phyloP scores from a whole-genome alignment of 23 red algal species.

The Chondrus crispus region DNA sequence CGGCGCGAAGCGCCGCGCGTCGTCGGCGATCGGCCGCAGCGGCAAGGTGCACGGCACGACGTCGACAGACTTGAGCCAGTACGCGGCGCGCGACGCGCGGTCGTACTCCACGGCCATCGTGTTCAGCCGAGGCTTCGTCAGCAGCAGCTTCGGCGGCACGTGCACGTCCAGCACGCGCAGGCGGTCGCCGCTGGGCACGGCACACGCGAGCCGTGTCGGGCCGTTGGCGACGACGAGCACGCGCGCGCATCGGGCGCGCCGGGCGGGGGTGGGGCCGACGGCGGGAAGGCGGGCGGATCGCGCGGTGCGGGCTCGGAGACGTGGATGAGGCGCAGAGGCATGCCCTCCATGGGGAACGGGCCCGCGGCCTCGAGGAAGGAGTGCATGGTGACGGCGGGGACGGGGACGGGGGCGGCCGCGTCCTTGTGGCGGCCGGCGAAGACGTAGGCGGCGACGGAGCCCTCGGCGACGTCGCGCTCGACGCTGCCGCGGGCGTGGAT shows the following conservation, averaged over 20 bases:
- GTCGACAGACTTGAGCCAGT: constrained; percentile 37
- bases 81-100: not conserved
- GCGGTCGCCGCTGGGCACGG: too few relatives aligned
- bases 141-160: too few relatives aligned
- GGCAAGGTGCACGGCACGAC: constrained; percentile 40
- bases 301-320: too few relatives aligned
- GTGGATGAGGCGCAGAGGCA: constrained; percentile 2
- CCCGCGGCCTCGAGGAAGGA: constrained; percentile 24
- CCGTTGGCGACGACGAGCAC: too few relatives aligned
- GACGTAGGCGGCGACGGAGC: constrained; percentile 18
- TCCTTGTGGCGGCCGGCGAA: constrained; percentile 4
- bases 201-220: too few relatives aligned
- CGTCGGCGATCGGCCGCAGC: constrained; percentile 9
- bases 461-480: not conserved
- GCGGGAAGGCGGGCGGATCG: too few relatives aligned
- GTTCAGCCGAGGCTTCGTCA: constrained; percentile 29
- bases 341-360: constrained; percentile 38
- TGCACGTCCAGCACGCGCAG: too few relatives aligned
- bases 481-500: constrained; percentile 13
- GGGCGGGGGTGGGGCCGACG: too few relatives aligned
- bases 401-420: not conserved
- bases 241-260: too few relatives aligned
- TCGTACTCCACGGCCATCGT: constrained; percentile 19
- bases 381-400: constrained; percentile 3
- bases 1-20: too few relatives aligned